Conservation (phyloP, 352 stramenopile species). For the Pythium aquatile region DNA sequence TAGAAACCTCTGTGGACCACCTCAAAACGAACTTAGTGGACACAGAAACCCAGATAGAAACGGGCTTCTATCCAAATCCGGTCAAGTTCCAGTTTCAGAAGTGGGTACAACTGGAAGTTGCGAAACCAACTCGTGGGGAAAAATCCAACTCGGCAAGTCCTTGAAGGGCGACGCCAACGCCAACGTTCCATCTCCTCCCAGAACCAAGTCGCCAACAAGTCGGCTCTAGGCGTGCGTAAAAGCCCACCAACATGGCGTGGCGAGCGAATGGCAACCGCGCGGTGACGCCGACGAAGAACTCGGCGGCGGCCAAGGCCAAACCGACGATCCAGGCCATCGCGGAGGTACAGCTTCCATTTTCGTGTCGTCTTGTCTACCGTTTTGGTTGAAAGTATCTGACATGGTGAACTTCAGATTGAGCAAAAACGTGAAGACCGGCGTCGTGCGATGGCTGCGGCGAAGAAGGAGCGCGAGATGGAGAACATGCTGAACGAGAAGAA, state of each 20-base stretch:
- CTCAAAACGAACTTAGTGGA: conserved; percentile 10
- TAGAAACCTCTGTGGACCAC: conserved; percentile 18
- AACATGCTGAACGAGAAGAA: conserved; percentile 77
- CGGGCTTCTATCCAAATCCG: conserved; percentile 13
- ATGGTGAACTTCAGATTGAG: conserved; percentile 52
- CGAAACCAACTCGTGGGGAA: conserved; percentile 4
- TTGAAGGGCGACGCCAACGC: neutral
- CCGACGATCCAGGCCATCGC: conserved; percentile 72
- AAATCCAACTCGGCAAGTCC: conserved; percentile 1
- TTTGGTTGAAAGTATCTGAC: too few species aligned
- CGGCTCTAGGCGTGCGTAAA: neutral
- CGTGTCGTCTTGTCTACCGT: too few species aligned
- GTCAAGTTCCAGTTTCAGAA: conserved; percentile 1
- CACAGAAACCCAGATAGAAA: conserved; percentile 13
- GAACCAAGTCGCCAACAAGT: neutral
- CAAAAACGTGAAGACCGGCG: conserved; percentile 83
- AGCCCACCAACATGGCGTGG: conserved; percentile 30
- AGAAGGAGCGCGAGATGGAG: conserved; percentile 83
- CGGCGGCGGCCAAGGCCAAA: conserved; percentile 32
- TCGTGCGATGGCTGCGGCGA: conserved; percentile 81
- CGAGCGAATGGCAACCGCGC: conserved; percentile 29
- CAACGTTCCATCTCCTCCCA: neutral
- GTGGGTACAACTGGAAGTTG: conserved; percentile 15
- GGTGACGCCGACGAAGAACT: conserved; percentile 25
- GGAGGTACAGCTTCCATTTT: conserved; percentile 24